These are phyloP conservation scores for Brasenia schreberi DNA, from an alignment of 164 flowering plant genomes.

Conservation along the genomic window DNA sequence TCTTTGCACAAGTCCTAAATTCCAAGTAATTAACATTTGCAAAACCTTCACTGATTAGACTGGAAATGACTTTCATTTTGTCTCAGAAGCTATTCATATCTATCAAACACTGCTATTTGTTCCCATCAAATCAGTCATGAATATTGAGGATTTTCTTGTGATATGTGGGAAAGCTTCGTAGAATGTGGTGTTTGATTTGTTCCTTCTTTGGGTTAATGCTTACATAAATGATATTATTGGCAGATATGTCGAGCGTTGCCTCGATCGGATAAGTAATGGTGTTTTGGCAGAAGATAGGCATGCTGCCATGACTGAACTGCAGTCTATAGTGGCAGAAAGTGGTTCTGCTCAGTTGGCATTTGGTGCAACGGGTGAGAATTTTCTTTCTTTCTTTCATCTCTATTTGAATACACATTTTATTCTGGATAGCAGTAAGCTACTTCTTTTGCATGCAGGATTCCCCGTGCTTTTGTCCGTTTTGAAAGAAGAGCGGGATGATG, in stretches of 20 bases:
- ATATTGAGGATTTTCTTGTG: background rate
- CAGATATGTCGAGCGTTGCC: conserved; percentile 86
- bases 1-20: no score
- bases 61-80: no score
- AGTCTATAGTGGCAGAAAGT: conserved; percentile 85
- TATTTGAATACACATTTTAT: background rate
- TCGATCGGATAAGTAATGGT: conserved; percentile 95
- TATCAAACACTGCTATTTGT: background rate
- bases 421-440: conserved; percentile 2
- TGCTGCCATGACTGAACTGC: conserved; percentile 76
- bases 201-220: background rate
- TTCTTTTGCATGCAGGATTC: conserved; percentile 46
- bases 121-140: background rate
- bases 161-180: background rate
- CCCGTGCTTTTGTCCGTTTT: conserved; percentile 77
- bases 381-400: background rate
- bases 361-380: conserved; percentile 79
- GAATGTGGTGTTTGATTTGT: background rate
- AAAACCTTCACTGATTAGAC: no score
- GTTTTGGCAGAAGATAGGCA: conserved; percentile 83
- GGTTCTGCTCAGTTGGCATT: conserved; percentile 77
- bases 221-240: background rate
- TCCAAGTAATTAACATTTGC: no score
- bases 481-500: conserved; percentile 88
- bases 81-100: background rate